Percentiles rank a stretch among this genome's conserved stretches.
Evolutionary conservation across 225 moss, liverwort and hornwort genomes (phyloP).

Genomic region (Rhytidiadelphus loreus): DNA sequence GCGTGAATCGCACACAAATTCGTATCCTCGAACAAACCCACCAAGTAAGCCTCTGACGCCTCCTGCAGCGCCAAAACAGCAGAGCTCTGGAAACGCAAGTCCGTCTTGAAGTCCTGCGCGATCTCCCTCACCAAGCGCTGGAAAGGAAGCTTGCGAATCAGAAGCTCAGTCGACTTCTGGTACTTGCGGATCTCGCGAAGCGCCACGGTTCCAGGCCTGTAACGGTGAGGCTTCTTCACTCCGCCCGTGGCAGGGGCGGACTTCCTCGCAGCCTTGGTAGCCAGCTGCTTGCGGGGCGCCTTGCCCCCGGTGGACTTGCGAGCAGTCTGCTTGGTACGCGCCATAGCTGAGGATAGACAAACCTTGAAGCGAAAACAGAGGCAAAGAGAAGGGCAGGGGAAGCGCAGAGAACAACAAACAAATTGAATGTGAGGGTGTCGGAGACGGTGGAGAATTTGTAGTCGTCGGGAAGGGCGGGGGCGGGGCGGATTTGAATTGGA

Average conservation of each 20-base stretch:
- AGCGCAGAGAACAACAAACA: background rate
- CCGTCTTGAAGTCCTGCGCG: background rate
- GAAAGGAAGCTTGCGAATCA: background rate
- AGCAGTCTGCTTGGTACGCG: background rate
- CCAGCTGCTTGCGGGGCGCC: background rate
- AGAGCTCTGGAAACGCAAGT: background rate
- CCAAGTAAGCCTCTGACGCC: background rate
- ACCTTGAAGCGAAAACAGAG: rapidly evolving
- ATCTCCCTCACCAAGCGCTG: background rate
- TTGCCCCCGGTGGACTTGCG: background rate
- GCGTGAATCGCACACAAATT: background rate
- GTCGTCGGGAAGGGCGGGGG: background rate
- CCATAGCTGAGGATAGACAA: background rate
- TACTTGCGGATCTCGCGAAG: background rate
- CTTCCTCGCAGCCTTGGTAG: background rate
- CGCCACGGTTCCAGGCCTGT: background rate
- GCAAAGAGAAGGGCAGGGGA: background rate
- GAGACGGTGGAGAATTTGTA: background rate
- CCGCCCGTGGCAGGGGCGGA: background rate
- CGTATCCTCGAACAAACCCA: background rate
- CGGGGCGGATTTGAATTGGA: background rate
- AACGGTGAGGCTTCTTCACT: background rate
- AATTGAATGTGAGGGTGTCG: rapidly evolving
- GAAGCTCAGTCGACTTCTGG: background rate
- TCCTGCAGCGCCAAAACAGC: background rate